Percentiles rank a stretch among this genome's conserved stretches.
phyloP scores from a whole-genome alignment of 2,329 filamentous ascomycete genomes.

The Leptographium procerum region DNA sequence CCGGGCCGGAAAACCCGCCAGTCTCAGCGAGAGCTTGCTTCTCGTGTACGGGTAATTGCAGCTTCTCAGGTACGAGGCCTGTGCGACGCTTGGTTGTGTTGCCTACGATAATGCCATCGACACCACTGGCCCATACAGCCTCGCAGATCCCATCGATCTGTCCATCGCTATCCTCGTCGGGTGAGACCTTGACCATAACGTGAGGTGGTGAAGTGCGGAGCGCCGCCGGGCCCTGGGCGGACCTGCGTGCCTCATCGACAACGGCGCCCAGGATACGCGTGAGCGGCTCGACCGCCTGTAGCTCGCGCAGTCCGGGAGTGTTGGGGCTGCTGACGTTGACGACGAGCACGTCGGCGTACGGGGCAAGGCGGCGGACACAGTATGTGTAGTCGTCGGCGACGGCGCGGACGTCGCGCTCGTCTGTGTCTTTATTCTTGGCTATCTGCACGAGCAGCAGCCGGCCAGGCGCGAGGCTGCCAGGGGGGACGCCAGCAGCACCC shows the following conservation, averaged over 20 bases:
- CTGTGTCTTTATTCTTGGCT: constrained; percentile 91
- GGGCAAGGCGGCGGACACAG: constrained; percentile 71
- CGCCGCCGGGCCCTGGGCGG: background rate
- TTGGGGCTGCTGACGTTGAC: constrained; percentile 98
- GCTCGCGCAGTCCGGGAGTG: constrained; percentile 76
- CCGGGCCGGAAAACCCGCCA: constrained; percentile 84
- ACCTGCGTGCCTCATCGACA: constrained; percentile 54
- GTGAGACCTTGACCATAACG: constrained; percentile 97
- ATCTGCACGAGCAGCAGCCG: constrained; percentile 81
- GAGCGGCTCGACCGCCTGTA: constrained; percentile 77
- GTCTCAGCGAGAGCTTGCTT: constrained; percentile 58
- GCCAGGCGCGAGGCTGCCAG: constrained; percentile 67
- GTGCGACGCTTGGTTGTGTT: constrained; percentile 87
- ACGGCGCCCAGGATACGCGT: constrained; percentile 72
- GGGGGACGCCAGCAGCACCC: constrained; percentile 59
- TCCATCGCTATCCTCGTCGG: constrained; percentile 77
- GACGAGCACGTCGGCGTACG: constrained; percentile 89
- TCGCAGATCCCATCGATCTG: constrained; percentile 84
- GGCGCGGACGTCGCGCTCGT: constrained; percentile 72
- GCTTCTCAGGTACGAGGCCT: constrained; percentile 56
- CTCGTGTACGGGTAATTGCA: constrained; percentile 55
- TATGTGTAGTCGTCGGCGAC: constrained; percentile 77
- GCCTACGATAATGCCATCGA: constrained; percentile 91
- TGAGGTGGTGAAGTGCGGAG: constrained; percentile 58
- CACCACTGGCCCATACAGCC: constrained; percentile 70